Conservation (phyloP, 1,284 basidiomycete species). For the Naganishia liquefaciens region DNA sequence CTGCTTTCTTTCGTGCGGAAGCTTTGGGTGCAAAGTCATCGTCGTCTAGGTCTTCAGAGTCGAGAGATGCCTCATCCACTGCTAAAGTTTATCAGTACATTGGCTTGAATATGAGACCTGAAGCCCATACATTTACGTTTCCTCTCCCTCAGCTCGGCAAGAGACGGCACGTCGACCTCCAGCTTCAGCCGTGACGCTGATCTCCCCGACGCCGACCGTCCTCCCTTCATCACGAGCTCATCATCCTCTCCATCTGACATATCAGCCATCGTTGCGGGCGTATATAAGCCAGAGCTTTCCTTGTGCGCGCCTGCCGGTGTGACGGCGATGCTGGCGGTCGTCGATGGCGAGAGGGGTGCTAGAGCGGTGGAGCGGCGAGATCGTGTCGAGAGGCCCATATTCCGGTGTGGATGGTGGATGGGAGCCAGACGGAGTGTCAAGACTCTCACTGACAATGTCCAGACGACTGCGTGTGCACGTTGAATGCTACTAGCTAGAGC, state of each 20-base stretch:
- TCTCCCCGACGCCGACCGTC: not conserved
- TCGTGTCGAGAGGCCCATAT: slow-evolving; percentile 5
- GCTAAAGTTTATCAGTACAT: too few species aligned
- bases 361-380: slow-evolving; percentile 14
- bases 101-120: not conserved
- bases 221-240: slow-evolving; percentile 4
- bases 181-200: slow-evolving; percentile 7
- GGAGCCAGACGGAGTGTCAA: not conserved
- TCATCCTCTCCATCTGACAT: slow-evolving; percentile 18
- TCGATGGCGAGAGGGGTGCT: slow-evolving; percentile 16
- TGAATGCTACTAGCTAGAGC: too few species aligned
- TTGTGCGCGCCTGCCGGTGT: not conserved
- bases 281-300: slow-evolving; percentile 5
- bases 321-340: not conserved
- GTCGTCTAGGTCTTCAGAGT: slow-evolving; percentile 22
- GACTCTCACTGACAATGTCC: not conserved
- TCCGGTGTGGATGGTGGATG: not conserved
- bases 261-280: slow-evolving; percentile 7
- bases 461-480: not conserved
- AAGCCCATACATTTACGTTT: slow-evolving; percentile 9
- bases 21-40: slow-evolving; percentile 2
- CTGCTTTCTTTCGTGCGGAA: slow-evolving; percentile 5
- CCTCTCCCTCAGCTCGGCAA: not conserved
- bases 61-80: slow-evolving; percentile 10
- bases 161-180: slow-evolving; percentile 3